Evolutionary conservation across 148 eudicot genomes (phyloP).

Genomic region (Vaccinium myrtillus): DNA sequence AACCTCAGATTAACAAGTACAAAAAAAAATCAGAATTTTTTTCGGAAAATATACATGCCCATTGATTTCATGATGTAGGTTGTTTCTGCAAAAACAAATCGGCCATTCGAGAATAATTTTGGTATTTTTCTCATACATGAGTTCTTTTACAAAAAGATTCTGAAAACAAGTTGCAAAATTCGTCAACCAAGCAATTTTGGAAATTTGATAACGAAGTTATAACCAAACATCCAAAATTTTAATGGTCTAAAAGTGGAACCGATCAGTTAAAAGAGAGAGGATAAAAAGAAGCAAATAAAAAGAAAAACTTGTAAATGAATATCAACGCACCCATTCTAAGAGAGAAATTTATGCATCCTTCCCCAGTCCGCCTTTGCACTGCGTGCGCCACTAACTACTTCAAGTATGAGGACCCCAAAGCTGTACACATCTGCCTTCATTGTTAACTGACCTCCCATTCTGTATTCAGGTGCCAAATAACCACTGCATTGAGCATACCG

Average conservation of each 20-base stretch:
- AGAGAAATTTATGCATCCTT: conserved; percentile 56
- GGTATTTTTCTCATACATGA: too few species aligned
- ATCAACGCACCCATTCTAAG: conserved; percentile 72
- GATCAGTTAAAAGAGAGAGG: neutral
- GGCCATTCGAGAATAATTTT: too few species aligned
- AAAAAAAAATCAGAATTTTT: neutral
- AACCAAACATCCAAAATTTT: neutral
- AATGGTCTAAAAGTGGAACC: neutral
- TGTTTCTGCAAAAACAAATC: too few species aligned
- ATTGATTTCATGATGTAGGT: too few species aligned
- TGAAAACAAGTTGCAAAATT: neutral
- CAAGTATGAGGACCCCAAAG: conserved; percentile 83
- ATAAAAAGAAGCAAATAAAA: neutral
- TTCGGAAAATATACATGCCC: too few species aligned
- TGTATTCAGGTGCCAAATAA: conserved; percentile 96
- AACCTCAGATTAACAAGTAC: neutral
- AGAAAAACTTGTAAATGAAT: neutral
- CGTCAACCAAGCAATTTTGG: neutral
- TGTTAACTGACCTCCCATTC: conserved; percentile 73
- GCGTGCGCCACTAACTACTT: conserved; percentile 73
- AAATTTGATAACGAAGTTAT: neutral
- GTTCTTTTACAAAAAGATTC: too few species aligned
- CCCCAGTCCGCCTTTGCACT: conserved; percentile 54
- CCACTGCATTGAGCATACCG: conserved; percentile 54
- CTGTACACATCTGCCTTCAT: conserved; percentile 94